Conservation (phyloP, 768 basidiomycete species). For the Podaxis carcinomalis region DNA sequence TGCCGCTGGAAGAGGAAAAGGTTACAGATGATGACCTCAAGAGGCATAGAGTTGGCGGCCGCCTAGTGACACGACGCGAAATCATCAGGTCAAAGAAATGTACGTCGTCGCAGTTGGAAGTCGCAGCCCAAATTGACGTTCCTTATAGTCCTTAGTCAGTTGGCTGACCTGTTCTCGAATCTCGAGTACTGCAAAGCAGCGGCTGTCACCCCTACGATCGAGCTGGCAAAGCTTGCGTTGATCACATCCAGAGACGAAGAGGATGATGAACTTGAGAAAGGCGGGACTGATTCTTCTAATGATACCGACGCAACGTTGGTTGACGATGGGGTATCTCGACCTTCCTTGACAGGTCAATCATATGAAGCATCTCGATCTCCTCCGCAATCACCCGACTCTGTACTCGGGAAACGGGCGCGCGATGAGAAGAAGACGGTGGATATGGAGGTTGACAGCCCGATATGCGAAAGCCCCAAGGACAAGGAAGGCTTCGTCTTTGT, state of each 20-base stretch:
- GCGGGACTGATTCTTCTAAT: constrained; percentile 77
- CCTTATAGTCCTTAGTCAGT: constrained; percentile 67
- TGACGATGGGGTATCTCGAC: constrained; percentile 56
- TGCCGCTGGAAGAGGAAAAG: constrained; percentile 61
- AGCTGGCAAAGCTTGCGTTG: constrained; percentile 87
- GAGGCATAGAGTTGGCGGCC: constrained; percentile 82
- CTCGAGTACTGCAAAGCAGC: constrained; percentile 62
- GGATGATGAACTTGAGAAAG: constrained; percentile 70
- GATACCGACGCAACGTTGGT: constrained; percentile 88
- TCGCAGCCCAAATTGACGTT: constrained; percentile 12
- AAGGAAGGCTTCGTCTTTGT: constrained; percentile 31
- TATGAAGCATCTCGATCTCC: constrained; percentile 23
- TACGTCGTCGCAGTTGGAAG: constrained; percentile 30
- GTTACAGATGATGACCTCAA: constrained; percentile 78
- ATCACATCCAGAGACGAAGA: constrained; percentile 90
- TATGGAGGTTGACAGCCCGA: constrained; percentile 56
- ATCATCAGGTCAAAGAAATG: constrained; percentile 83
- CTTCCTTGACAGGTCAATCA: constrained; percentile 21
- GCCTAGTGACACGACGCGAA: constrained; percentile 76
- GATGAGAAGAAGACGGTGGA: constrained; percentile 38
- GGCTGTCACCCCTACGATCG: constrained; percentile 78
- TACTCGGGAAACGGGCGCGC: constrained; percentile 68
- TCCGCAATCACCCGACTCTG: constrained; percentile 40
- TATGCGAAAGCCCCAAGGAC: constrained; percentile 31
- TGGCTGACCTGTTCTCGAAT: constrained; percentile 74